phyloP scores from a whole-genome alignment of 1,139 yeast genomes.

The Yamadazyma oceani region DNA sequence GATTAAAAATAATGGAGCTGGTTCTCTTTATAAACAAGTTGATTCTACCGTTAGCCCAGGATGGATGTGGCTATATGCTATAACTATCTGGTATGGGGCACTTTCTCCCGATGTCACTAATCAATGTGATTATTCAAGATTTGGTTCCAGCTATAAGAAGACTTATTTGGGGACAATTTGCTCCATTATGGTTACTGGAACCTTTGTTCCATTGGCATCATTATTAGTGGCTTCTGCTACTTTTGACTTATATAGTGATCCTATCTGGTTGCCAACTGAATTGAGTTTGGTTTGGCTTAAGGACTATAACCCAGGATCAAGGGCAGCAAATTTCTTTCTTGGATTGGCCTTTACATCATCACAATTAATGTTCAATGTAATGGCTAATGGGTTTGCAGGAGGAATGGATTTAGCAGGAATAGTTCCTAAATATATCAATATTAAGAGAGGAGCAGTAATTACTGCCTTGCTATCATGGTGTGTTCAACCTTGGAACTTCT shows the following conservation, averaged over 20 bases:
- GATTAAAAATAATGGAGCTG: slow-evolving; percentile 18
- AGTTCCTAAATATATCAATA: slow-evolving; percentile 29
- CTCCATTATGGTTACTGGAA: slow-evolving; percentile 20
- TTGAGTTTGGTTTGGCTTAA: slow-evolving; percentile 26
- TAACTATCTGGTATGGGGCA: slow-evolving; percentile 24
- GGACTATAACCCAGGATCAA: slow-evolving; percentile 20
- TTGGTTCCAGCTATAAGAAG: slow-evolving; percentile 22
- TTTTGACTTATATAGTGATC: slow-evolving; percentile 14
- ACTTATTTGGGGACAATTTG: slow-evolving; percentile 18
- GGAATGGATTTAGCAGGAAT: slow-evolving; percentile 33
- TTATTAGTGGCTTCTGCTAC: slow-evolving; percentile 32
- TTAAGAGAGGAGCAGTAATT: slow-evolving; percentile 25
- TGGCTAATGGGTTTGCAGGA: slow-evolving; percentile 25
- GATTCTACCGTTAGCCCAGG: slow-evolving; percentile 12
- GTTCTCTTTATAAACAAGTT: slow-evolving; percentile 14
- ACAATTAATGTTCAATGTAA: slow-evolving; percentile 23
- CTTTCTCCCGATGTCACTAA: slow-evolving; percentile 40
- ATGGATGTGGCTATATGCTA: slow-evolving; percentile 24
- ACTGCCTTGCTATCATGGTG: slow-evolving; percentile 21
- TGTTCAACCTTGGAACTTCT: slow-evolving; percentile 22
- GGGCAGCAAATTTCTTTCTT: slow-evolving; percentile 35
- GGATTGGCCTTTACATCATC: slow-evolving; percentile 21
- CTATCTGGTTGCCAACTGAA: slow-evolving; percentile 37
- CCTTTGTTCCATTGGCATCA: slow-evolving; percentile 23
- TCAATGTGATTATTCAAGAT: slow-evolving; percentile 46